A percentile compares a stretch with the other conserved stretches of the same genome.
phyloP scores from a whole-genome alignment of 1,139 yeast genomes.

The Blastobotrys persicus region DNA sequence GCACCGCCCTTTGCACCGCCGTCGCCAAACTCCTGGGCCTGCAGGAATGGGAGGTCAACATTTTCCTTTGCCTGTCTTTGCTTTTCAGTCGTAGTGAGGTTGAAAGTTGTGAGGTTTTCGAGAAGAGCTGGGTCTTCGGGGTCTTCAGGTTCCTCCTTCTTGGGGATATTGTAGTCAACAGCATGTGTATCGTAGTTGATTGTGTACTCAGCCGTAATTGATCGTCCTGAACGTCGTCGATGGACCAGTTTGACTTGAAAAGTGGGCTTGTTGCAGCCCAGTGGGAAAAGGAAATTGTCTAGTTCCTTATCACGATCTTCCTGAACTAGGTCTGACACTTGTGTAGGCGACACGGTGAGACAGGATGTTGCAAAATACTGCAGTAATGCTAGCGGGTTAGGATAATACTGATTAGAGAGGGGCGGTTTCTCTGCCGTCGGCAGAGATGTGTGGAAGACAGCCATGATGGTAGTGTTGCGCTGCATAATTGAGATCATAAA shows the following conservation, averaged over 20 bases:
- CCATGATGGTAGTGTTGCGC: conserved; percentile 56
- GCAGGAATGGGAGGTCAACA: conserved; percentile 84
- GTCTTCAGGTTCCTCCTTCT: conserved; percentile 39
- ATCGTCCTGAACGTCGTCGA: conserved; percentile 81
- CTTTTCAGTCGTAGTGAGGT: conserved; percentile 67
- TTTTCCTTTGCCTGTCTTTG: conserved; percentile 78
- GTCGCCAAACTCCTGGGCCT: conserved; percentile 75
- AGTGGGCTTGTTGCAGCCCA: conserved; percentile 46
- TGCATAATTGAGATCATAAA: conserved; percentile 56
- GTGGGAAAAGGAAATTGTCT: conserved; percentile 49
- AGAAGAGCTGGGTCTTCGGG: conserved; percentile 45
- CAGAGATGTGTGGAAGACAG: conserved; percentile 50
- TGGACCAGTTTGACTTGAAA: conserved; percentile 58
- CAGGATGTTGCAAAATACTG: conserved; percentile 71
- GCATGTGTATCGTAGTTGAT: conserved; percentile 54
- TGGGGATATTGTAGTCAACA: conserved; percentile 44
- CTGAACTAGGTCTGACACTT: conserved; percentile 40
- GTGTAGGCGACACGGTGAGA: conserved; percentile 52
- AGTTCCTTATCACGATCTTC: conserved; percentile 49
- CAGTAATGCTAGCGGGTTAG: conserved; percentile 54
- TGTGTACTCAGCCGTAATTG: conserved; percentile 54
- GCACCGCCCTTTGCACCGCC: conserved; percentile 67
- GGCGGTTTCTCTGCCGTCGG: conserved; percentile 9
- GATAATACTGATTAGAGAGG: conserved; percentile 34
- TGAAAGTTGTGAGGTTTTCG: conserved; percentile 81